phyloP scores from a whole-genome alignment of 768 basidiomycete genomes.

The Phylloporus sp. region DNA sequence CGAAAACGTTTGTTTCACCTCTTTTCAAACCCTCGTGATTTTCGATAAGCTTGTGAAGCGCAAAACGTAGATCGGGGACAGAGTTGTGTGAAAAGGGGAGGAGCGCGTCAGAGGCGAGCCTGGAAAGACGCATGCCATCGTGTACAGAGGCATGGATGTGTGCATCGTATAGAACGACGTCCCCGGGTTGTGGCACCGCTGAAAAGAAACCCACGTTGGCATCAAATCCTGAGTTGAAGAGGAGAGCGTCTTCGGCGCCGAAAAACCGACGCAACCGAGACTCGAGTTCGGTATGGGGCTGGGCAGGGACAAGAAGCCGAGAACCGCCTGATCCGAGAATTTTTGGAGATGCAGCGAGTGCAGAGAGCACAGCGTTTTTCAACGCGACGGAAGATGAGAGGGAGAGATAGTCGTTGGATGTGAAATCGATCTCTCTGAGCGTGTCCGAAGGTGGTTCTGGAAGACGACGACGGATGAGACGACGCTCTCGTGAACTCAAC shows the following conservation, averaged over 20 bases:
- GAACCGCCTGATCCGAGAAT: slow-evolving; percentile 88
- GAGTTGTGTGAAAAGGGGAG: slow-evolving; percentile 74
- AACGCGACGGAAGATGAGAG: slow-evolving; percentile 58
- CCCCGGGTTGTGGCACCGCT: slow-evolving; percentile 66
- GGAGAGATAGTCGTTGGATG: slow-evolving; percentile 92
- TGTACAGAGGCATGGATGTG: slow-evolving; percentile 89
- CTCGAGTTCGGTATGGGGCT: slow-evolving; percentile 65
- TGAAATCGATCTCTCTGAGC: slow-evolving; percentile 53
- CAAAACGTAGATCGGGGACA: slow-evolving; percentile 42
- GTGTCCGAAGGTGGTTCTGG: slow-evolving; percentile 48
- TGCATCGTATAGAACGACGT: slow-evolving; percentile 79
- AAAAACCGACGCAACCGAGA: slow-evolving; percentile 64
- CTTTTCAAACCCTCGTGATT: slow-evolving; percentile 34
- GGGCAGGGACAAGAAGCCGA: slow-evolving; percentile 66
- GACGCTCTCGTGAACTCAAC: slow-evolving; percentile 58
- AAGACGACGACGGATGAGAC: slow-evolving; percentile 67
- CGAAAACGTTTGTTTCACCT: slow-evolving; percentile 55
- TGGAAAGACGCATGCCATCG: slow-evolving; percentile 77
- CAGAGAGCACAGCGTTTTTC: slow-evolving; percentile 53
- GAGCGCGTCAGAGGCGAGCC: slow-evolving; percentile 36
- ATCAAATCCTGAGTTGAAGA: slow-evolving; percentile 93
- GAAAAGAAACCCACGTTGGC: slow-evolving; percentile 72
- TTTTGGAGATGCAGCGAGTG: slow-evolving; percentile 45
- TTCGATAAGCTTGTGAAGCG: slow-evolving; percentile 40
- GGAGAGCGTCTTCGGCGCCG: slow-evolving; percentile 56